phyloP scores from a whole-genome alignment of 305 asterid species.

The Fraxinus floribunda region DNA sequence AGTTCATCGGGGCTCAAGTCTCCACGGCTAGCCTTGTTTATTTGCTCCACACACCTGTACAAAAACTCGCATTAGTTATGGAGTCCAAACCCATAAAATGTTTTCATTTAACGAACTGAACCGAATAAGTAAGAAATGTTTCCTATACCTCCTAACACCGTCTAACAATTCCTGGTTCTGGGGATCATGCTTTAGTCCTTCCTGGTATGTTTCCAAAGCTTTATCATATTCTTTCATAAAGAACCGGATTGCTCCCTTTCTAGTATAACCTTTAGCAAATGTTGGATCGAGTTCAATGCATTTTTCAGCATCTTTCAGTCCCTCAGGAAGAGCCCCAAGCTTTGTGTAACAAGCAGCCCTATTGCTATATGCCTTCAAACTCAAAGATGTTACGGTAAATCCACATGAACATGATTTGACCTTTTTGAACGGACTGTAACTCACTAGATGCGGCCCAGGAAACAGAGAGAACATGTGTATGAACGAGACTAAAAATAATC shows the following conservation, averaged over 20 bases:
- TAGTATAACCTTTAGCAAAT: constrained; percentile 79
- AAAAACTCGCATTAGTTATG: background rate
- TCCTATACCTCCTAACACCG: constrained; percentile 69
- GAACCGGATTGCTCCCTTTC: constrained; percentile 83
- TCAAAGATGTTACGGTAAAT: background rate
- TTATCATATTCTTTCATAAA: constrained; percentile 90
- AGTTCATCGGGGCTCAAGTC: constrained; percentile 85
- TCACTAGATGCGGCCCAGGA: too few relatives aligned
- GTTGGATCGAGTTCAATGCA: constrained; percentile 92
- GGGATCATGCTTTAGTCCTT: constrained; percentile 77
- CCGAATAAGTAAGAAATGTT: background rate
- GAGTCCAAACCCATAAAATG: background rate
- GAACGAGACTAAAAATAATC: too few relatives aligned
- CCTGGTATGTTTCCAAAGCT: constrained; percentile 88
- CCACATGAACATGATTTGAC: too few relatives aligned
- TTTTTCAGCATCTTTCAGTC: constrained; percentile 88
- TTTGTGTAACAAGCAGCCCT: constrained; percentile 95
- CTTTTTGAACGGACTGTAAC: too few relatives aligned
- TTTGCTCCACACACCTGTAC: constrained; percentile 75
- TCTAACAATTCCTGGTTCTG: constrained; percentile 70
- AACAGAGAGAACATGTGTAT: too few relatives aligned
- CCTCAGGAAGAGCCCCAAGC: constrained; percentile 94
- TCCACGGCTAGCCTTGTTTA: constrained; percentile 85
- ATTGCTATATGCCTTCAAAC: constrained; percentile 76
- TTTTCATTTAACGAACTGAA: background rate